A percentile compares a stretch with the other conserved stretches of the same genome.
phyloP scores from a whole-genome alignment of 306 rosid species.

The Parietaria judaica region DNA sequence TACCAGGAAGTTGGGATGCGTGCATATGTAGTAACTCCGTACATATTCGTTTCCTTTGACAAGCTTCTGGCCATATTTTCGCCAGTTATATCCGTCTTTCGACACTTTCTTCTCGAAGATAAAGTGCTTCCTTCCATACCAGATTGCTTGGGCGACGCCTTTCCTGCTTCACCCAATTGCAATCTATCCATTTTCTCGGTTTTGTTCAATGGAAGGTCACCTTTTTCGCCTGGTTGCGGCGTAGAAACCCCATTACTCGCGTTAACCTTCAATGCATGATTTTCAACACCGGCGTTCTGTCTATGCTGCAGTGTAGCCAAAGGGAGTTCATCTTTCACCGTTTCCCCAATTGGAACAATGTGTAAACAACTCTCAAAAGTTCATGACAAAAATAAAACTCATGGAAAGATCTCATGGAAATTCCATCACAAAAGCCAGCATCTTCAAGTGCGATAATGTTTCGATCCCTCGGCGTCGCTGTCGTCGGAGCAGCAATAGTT shows the following conservation, averaged over 20 bases:
- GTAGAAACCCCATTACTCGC: constrained; percentile 21
- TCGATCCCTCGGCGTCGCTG: no score
- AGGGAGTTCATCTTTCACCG: constrained; percentile 33
- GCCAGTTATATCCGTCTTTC: no score
- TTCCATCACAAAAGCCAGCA: background rate
- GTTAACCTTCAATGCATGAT: constrained; percentile 25
- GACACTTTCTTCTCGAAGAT: constrained; percentile 44
- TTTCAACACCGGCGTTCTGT: constrained; percentile 29
- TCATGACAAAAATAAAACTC: no score
- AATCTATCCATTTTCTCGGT: constrained; percentile 18
- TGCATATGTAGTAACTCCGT: constrained; percentile 83
- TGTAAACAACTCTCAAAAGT: constrained; percentile 10
- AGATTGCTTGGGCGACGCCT: constrained; percentile 28
- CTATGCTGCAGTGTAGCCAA: constrained; percentile 40
- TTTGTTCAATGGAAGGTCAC: constrained; percentile 8
- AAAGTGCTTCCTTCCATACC: constrained; percentile 37
- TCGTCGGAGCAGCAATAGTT: no score
- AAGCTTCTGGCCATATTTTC: constrained; percentile 87
- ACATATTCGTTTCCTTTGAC: constrained; percentile 70
- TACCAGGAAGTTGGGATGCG: constrained; percentile 63
- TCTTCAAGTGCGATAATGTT: no score
- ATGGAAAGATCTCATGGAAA: no score
- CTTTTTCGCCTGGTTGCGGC: constrained; percentile 21
- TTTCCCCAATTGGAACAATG: constrained; percentile 65
- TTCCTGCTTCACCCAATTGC: constrained; percentile 43